Evolutionary conservation across 768 basidiomycete genomes (phyloP).

Genomic region (Polyporus arcularius): DNA sequence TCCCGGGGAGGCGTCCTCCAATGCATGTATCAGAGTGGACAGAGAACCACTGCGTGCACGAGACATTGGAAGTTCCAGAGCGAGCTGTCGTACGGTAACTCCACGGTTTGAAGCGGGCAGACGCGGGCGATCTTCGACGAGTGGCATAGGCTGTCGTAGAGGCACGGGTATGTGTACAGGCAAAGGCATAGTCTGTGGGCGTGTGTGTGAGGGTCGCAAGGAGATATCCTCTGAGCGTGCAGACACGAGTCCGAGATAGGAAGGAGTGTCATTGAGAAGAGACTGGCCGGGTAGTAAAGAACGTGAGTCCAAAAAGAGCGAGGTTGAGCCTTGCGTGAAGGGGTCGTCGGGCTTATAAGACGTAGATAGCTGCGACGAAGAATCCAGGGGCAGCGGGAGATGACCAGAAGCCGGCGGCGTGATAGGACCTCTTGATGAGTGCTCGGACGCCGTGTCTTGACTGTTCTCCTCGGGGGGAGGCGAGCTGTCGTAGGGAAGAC

Average conservation of each 20-base stretch:
- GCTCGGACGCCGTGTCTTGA: not conserved
- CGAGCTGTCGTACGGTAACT: slow-evolving; percentile 15
- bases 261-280: not conserved
- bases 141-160: not conserved
- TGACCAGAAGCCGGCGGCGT: not conserved
- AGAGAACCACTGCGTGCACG: slow-evolving; percentile 12
- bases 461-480: not conserved
- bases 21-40: slow-evolving; percentile 9
- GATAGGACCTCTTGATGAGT: not conserved
- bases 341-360: not conserved
- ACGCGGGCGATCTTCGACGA: too few relatives aligned
- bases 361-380: not conserved
- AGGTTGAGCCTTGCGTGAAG: not conserved
- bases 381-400: not conserved
- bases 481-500: not conserved
- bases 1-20: slow-evolving; percentile 18
- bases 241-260: not conserved
- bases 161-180: not conserved
- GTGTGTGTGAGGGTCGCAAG: not conserved
- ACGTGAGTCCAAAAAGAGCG: not conserved
- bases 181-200: not conserved
- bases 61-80: slow-evolving; percentile 12
- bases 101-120: not conserved
- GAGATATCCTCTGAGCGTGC: too few relatives aligned
- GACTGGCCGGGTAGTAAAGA: not conserved